Percentiles rank a stretch among this genome's conserved stretches.
Evolutionary conservation across 2,329 filamentous ascomycete species (phyloP).

Genomic region (Sclerotinia nivalis): DNA sequence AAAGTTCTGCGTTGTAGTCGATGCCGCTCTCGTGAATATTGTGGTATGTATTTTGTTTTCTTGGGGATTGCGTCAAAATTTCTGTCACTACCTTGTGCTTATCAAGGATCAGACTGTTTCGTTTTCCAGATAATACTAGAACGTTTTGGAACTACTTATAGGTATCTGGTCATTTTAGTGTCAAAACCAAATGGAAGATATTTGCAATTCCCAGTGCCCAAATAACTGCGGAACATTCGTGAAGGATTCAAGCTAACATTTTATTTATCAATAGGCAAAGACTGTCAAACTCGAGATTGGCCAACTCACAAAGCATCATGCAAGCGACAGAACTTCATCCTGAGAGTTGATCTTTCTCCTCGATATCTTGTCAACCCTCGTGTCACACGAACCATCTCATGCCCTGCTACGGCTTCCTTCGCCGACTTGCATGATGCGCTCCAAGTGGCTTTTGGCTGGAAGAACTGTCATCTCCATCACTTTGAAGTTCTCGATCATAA

Average conservation of each 20-base stretch:
- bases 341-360: conserved; percentile 25
- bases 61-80: not conserved
- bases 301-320: not conserved
- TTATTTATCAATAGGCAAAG: not conserved
- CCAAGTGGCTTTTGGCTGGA: conserved; percentile 22
- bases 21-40: not conserved
- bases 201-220: no score
- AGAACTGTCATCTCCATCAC: conserved; percentile 5
- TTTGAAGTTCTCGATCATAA: conserved; percentile 20
- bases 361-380: conserved; percentile 23
- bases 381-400: conserved; percentile 25
- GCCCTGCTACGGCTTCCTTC: conserved; percentile 25
- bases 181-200: not conserved
- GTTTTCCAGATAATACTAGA: not conserved
- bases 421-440: conserved; percentile 24
- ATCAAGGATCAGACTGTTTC: not conserved
- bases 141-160: not conserved
- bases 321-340: conserved; percentile 19
- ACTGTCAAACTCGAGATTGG: not conserved
- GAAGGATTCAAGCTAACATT: not conserved
- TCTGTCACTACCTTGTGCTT: not conserved
- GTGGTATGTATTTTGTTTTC: not conserved
- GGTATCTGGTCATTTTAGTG: no score
- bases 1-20: not conserved
- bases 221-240: no score